Evolutionary conservation across 306 rosid species (phyloP).

Genomic region (barrel medic (Medicago truncatula)): MtrunA17r5.0-ANR NC_053045.1:22148001-22148500

Average conservation of each 20-base stretch:
- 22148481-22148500: conserved; percentile 61
- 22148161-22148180: background rate
- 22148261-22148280: conserved; percentile 55
- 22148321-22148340: conserved; percentile 53
- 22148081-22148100: conserved; percentile 72
- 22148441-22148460: conserved; percentile 53
- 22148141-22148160: no score
- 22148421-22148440: conserved; percentile 57
- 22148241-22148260: conserved; percentile 61
- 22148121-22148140: conserved; percentile 9
- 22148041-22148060: conserved; percentile 58
- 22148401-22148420: conserved; percentile 51
- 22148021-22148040: conserved; percentile 72
- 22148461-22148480: conserved; percentile 62
- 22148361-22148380: conserved; percentile 59
- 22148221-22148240: conserved; percentile 51
- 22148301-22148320: conserved; percentile 56
- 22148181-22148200: conserved; percentile 22
- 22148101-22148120: conserved; percentile 36
- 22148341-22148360: conserved; percentile 59
- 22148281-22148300: conserved; percentile 61
- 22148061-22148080: conserved; percentile 57
- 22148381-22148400: conserved; percentile 57
- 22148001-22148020: conserved; percentile 73
- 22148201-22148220: conserved; percentile 48